Percentiles rank a stretch among this genome's conserved stretches.
Evolutionary conservation across 805 yeast genomes (phyloP).

Genomic region (Grigorovia transvaalensis): DNA sequence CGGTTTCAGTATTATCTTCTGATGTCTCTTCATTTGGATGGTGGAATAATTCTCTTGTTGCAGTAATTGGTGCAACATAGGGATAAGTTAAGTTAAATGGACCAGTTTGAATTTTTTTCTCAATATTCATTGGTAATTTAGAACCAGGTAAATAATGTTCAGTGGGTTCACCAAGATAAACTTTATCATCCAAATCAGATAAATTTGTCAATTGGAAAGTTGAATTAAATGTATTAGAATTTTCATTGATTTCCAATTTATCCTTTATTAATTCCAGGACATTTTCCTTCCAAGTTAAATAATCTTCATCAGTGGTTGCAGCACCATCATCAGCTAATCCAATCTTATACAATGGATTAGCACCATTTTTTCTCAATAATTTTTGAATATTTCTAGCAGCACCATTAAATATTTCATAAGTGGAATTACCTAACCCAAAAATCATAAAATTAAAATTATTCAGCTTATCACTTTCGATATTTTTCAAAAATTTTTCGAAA

Average conservation of each 20-base stretch:
- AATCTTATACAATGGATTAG: slow-evolving; percentile 54
- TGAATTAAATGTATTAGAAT: slow-evolving; percentile 52
- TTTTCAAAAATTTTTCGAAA: slow-evolving; percentile 55
- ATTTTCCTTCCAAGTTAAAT: slow-evolving; percentile 81
- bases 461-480: slow-evolving; percentile 23
- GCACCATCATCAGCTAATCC: slow-evolving; percentile 95
- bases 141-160: slow-evolving; percentile 37
- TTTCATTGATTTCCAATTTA: slow-evolving; percentile 58
- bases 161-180: slow-evolving; percentile 77
- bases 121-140: slow-evolving; percentile 29
- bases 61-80: slow-evolving; percentile 57
- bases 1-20: neutral
- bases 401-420: slow-evolving; percentile 85
- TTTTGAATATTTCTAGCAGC: slow-evolving; percentile 56
- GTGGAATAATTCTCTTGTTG: slow-evolving; percentile 61
- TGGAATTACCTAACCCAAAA: slow-evolving; percentile 90
- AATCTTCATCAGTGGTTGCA: slow-evolving; percentile 93
- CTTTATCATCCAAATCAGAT: slow-evolving; percentile 32
- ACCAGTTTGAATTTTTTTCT: slow-evolving; percentile 38
- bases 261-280: slow-evolving; percentile 58
- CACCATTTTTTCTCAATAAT: slow-evolving; percentile 52
- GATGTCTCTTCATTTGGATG: slow-evolving; percentile 30
- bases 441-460: slow-evolving; percentile 54
- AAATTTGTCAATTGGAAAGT: slow-evolving; percentile 36
- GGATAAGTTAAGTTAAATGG: slow-evolving; percentile 86